Evolutionary conservation across 1,284 basidiomycete genomes (phyloP).

Genomic region (Wolfiporia cocos): DNA sequence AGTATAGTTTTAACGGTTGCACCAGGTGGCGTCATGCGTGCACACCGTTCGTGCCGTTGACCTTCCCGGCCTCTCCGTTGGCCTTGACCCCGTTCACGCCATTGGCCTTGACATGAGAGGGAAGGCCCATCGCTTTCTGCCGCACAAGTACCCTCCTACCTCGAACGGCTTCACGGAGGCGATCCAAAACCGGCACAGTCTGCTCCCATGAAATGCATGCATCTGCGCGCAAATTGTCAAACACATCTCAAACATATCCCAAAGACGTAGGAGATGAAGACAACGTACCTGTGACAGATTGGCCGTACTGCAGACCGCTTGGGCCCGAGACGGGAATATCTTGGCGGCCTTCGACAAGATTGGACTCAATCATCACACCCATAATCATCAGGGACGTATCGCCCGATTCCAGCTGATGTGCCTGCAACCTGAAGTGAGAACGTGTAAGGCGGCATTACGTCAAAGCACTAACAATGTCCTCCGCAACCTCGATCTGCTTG

Average conservation of each 20-base stretch:
- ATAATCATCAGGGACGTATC: slow-evolving; percentile 79
- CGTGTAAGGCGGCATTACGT: neutral
- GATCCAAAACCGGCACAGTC: slow-evolving; percentile 76
- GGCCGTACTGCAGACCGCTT: slow-evolving; percentile 78
- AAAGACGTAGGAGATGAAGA: neutral
- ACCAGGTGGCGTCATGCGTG: slow-evolving; percentile 2
- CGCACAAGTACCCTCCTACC: slow-evolving; percentile 56
- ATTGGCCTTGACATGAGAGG: slow-evolving; percentile 10
- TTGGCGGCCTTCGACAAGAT: slow-evolving; percentile 87
- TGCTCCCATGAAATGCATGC: slow-evolving; percentile 90
- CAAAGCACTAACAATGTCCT: slow-evolving; percentile 62
- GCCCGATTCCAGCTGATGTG: slow-evolving; percentile 61
- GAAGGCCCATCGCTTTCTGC: slow-evolving; percentile 25
- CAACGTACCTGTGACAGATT: slow-evolving; percentile 62
- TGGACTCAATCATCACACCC: slow-evolving; percentile 98
- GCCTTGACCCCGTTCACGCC: slow-evolving; percentile 9
- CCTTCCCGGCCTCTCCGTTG: slow-evolving; percentile 4
- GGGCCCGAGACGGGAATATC: slow-evolving; percentile 79
- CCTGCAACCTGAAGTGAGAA: slow-evolving; percentile 34
- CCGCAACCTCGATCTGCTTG: slow-evolving; percentile 81
- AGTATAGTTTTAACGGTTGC: neutral
- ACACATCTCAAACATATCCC: slow-evolving; percentile 1
- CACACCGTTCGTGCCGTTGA: slow-evolving; percentile 9
- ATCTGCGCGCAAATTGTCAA: slow-evolving; percentile 31
- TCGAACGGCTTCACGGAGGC: slow-evolving; percentile 75